Percentiles rank a stretch among this genome's conserved stretches.
Evolutionary conservation across 352 stramenopile species (phyloP).

Genomic region (Pythium sukuiense): DNA sequence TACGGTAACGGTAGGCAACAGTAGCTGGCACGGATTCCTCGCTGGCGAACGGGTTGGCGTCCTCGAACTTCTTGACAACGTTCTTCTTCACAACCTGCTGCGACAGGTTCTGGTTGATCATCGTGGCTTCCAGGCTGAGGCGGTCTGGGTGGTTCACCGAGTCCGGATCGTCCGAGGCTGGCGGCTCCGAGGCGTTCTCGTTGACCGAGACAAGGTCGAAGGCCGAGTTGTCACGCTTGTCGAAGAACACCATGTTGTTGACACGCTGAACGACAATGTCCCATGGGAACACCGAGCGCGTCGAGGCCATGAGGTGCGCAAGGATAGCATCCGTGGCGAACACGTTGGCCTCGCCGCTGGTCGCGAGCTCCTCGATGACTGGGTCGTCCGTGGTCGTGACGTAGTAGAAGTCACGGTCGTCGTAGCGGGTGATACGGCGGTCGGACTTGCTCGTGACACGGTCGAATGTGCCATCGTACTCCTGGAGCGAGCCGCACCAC

Average conservation of each 20-base stretch:
- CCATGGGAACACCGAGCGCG: conserved; percentile 96
- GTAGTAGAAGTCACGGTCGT: conserved; percentile 95
- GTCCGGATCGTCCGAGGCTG: conserved; percentile 78
- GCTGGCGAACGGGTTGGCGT: conserved; percentile 94
- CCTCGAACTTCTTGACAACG: conserved; percentile 58
- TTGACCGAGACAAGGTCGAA: conserved; percentile 96
- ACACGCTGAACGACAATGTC: conserved; percentile 94
- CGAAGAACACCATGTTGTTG: conserved; percentile 96
- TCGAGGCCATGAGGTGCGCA: conserved; percentile 95
- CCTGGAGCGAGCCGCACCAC: conserved; percentile 93
- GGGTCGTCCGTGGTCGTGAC: conserved; percentile 97
- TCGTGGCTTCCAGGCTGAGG: conserved; percentile 95
- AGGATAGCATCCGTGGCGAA: conserved; percentile 98
- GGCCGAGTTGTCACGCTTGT: conserved; percentile 94
- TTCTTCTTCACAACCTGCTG: conserved; percentile 93
- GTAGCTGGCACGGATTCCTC: conserved; percentile 92
- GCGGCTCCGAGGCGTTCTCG: conserved; percentile 94
- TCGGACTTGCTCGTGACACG: conserved; percentile 89
- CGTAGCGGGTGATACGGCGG: conserved; percentile 71
- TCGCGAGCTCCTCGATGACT: conserved; percentile 93
- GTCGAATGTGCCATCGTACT: conserved; percentile 96
- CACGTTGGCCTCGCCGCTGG: conserved; percentile 90
- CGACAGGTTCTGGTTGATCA: conserved; percentile 99
- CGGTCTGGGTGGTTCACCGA: conserved; percentile 96
- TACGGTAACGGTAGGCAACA: conserved; percentile 97